These are phyloP conservation scores for Pseudogymnoascus sp. DNA, from an alignment of 2,329 filamentous ascomycete species.

Conservation along the genomic window DNA sequence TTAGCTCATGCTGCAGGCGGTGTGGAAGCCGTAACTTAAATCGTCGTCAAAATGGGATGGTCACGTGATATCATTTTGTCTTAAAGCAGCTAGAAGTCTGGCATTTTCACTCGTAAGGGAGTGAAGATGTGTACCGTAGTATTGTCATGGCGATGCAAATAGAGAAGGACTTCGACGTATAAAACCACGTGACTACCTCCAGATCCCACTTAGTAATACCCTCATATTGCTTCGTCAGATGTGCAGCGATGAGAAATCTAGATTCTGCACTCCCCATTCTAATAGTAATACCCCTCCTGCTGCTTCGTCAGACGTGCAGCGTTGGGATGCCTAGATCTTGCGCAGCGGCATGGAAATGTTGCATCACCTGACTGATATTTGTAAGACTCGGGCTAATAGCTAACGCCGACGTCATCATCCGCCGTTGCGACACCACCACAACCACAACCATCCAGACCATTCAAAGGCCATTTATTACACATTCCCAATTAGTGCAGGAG, in stretches of 20 bases:
- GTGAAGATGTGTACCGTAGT: background rate
- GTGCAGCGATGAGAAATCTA: background rate
- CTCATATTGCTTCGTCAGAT: background rate
- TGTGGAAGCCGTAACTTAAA: background rate
- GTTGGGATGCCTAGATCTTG: background rate
- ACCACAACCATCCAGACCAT: background rate
- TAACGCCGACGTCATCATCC: constrained; percentile 1
- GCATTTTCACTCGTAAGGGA: background rate
- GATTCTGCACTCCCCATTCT: background rate
- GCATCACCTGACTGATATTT: background rate
- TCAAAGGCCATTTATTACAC: constrained; percentile 1
- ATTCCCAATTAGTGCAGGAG: background rate
- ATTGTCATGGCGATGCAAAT: background rate
- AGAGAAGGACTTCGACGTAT: background rate
- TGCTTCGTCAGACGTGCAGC: background rate
- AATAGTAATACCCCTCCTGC: background rate
- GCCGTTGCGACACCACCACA: background rate
- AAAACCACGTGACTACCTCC: background rate
- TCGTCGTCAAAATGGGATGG: background rate
- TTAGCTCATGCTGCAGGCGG: background rate
- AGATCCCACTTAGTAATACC: background rate
- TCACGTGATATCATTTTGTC: background rate
- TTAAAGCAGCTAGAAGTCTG: background rate
- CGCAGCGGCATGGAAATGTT: background rate
- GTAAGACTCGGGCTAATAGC: background rate